phyloP scores from a whole-genome alignment of 495 filamentous ascomycete species.

The Xylaria nigripes region DNA sequence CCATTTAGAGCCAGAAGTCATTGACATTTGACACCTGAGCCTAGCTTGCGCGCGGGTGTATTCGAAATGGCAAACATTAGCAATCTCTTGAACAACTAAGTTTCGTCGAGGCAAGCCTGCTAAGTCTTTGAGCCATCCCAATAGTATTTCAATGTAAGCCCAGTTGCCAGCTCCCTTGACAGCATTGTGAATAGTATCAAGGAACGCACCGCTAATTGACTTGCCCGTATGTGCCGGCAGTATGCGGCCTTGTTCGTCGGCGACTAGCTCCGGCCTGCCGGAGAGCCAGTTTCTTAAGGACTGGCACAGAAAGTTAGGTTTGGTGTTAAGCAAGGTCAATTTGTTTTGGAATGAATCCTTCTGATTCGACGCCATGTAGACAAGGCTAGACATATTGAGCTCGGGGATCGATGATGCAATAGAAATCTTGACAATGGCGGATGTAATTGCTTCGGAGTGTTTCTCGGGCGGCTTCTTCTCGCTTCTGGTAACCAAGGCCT shows the following conservation, averaged over 20 bases:
- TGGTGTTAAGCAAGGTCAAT: slow-evolving; percentile 20
- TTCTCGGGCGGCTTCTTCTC: slow-evolving; percentile 14
- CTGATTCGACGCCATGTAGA: slow-evolving; percentile 17
- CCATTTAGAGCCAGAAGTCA: slow-evolving; percentile 15
- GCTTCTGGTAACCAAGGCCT: slow-evolving; percentile 16
- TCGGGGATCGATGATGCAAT: slow-evolving; percentile 3
- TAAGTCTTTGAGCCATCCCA: slow-evolving; percentile 17
- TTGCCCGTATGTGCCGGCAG: slow-evolving; percentile 24
- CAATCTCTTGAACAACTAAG: slow-evolving; percentile 30
- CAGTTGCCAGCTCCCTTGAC: slow-evolving; percentile 26
- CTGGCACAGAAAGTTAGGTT: slow-evolving; percentile 26
- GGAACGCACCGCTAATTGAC: slow-evolving; percentile 25
- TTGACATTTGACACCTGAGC: slow-evolving; percentile 28
- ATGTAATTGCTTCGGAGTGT: slow-evolving; percentile 9
- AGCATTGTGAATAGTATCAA: slow-evolving; percentile 29
- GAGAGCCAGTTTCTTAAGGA: slow-evolving; percentile 27
- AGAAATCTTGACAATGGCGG: slow-evolving; percentile 16
- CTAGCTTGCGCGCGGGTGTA: slow-evolving; percentile 22
- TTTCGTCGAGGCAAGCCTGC: slow-evolving; percentile 17
- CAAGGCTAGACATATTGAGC: slow-evolving; percentile 14
- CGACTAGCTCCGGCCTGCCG: slow-evolving; percentile 27
- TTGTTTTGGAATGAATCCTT: slow-evolving; percentile 15
- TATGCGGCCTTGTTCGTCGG: slow-evolving; percentile 27
- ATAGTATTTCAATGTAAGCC: slow-evolving; percentile 28
- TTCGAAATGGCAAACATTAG: slow-evolving; percentile 32